Base-by-base conservation (phyloP, 495 filamentous ascomycete species). In the Hyaloscypha bicolor region DNA sequence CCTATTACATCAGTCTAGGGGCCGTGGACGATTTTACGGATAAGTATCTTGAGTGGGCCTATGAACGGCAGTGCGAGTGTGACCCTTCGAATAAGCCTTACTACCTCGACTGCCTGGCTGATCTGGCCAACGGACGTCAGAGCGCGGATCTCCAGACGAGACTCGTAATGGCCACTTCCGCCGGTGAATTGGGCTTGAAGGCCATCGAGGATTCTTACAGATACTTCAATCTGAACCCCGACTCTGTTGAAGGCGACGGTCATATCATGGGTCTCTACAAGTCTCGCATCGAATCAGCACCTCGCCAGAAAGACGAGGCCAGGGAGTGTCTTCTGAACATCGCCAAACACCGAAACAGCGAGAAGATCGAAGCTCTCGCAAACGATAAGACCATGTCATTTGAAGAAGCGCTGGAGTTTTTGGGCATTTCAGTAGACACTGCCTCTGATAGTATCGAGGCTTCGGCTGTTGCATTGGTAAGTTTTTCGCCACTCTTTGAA, bases 261-360 rank as follows among this genome's bases (percentile, higher is more conserved):
- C 67, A 73, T 63, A 72, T 73, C 25, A 73, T 73, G 21, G 71
- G 71, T 8, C 37, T 70, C n/a, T 75, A 75, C 64, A 71, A 69
- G 31, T 71, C 71, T 3, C 63, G 73, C 22, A 72, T 75, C 29
- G 71, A 69, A 60, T 70, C 71, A 25, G 73, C 73, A 6, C 73
- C 73, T 2, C 68, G 67, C 4, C 69, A 75, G 22, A 75, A 75
- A 59, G 73, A 75, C 9, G 69, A 71, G 39, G 73, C 73, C 16
- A 75, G 62, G 55, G 42, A 66, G 5, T 59, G 51, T 56, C 67
- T 75, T 16, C 45, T 60, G 6, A 62, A 62, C 0, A 72, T 75
- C 33, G 73, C 72, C 22, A 64, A 71, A 32, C 66, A 72, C 19
- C 64, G 73, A 64, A 55, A 69, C 16, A 73, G 72, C 51, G 61